Percentiles rank a stretch among this genome's conserved stretches.
Conservation (phyloP, 345 rosid species). For the Citrus reticulata region DNA sequence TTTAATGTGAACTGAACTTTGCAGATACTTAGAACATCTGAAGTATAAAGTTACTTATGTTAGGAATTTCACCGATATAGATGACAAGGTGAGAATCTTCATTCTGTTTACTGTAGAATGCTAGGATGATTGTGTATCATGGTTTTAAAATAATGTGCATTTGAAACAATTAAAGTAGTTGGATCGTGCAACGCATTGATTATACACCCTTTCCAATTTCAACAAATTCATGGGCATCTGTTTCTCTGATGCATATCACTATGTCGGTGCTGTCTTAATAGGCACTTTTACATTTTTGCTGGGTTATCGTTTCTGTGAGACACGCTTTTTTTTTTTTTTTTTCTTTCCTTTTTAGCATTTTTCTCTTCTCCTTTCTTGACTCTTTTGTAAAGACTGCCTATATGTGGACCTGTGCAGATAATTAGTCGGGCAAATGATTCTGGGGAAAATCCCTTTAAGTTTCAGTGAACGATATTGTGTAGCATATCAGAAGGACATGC, state of each 20-base stretch:
- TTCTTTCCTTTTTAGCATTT: not conserved
- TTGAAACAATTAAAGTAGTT: not conserved
- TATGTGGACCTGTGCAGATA: conserved; percentile 40
- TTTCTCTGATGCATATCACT: no score
- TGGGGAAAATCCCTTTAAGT: no score
- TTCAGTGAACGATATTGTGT: conserved; percentile 36
- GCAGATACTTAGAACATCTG: conserved; percentile 65
- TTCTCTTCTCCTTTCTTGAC: not conserved
- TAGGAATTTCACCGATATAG: conserved; percentile 86
- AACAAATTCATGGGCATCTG: not conserved
- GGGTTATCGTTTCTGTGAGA: not conserved
- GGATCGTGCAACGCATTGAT: not conserved
- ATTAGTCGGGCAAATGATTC: conserved; percentile 62
- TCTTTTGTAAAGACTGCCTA: not conserved
- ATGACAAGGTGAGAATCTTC: conserved; percentile 66
- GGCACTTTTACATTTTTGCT: not conserved
- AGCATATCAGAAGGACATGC: conserved; percentile 74
- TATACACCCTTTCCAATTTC: not conserved
- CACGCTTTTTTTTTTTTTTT: no score
- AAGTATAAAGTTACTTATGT: conserved; percentile 73
- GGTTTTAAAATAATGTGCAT: no score
- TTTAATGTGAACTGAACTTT: conserved; percentile 18
- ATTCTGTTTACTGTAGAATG: not conserved
- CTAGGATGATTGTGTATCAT: not conserved
- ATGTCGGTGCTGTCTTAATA: not conserved